phyloP scores from a whole-genome alignment of 768 basidiomycete species.

The Suillus alpinus region DNA sequence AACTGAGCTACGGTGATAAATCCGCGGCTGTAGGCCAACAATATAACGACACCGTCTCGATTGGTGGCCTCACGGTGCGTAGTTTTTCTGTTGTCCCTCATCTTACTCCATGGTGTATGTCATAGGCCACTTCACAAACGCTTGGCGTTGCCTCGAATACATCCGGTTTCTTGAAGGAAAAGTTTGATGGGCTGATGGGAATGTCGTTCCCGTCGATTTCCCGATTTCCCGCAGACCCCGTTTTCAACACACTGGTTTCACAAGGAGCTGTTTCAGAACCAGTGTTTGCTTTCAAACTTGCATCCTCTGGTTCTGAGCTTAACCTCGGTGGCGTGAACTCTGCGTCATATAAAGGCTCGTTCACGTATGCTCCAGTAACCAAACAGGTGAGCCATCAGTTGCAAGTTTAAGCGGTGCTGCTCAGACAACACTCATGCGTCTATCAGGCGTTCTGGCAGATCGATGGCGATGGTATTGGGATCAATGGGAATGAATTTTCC shows the following conservation, averaged over 20 bases:
- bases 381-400: conserved; percentile 19
- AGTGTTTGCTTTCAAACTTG: conserved; percentile 39
- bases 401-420: background rate
- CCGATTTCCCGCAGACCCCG: conserved; percentile 29
- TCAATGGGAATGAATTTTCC: conserved; percentile 17
- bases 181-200: conserved; percentile 34
- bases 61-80: conserved; percentile 30
- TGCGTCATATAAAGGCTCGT: conserved; percentile 34
- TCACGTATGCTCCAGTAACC: conserved; percentile 37
- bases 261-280: conserved; percentile 32
- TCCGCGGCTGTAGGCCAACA: conserved; percentile 36
- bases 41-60: conserved; percentile 37
- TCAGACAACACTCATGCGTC: conserved; percentile 1
- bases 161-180: conserved; percentile 5
- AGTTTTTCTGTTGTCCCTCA: conserved; percentile 2
- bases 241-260: conserved; percentile 42
- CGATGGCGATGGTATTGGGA: conserved; percentile 13
- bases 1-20: conserved; percentile 42
- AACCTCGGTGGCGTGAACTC: conserved; percentile 42
- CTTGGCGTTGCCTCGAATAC: conserved; percentile 22
- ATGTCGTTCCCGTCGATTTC: conserved; percentile 42
- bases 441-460: conserved; percentile 25
- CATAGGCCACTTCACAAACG: conserved; percentile 22
- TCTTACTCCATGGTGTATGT: conserved; percentile 10
- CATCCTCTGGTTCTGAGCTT: conserved; percentile 33